A percentile compares a stretch with the other conserved stretches of the same genome.
Conservation (phyloP, 257 asterid species). For the Plantago ovata region DNA sequence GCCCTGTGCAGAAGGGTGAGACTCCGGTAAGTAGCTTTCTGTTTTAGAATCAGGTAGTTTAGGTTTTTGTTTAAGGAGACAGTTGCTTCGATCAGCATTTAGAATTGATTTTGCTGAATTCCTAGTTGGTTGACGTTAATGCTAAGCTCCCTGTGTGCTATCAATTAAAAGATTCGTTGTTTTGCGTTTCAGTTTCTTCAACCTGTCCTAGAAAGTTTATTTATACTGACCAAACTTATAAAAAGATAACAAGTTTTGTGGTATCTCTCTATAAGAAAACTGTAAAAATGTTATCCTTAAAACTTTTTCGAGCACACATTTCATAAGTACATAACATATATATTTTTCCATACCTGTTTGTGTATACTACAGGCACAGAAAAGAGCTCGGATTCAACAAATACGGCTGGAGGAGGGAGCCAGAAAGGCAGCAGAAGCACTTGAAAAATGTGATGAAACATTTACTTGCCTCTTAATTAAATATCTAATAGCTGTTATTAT, state of each 20-base stretch:
- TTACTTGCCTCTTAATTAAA: neutral
- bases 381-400: conserved; percentile 79
- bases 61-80: no score
- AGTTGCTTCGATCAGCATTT: no score
- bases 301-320: neutral
- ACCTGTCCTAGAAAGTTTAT: no score
- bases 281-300: no score
- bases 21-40: conserved; percentile 64
- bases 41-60: neutral
- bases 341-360: conserved; percentile 5
- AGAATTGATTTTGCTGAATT: no score
- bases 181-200: no score
- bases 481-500: neutral
- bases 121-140: no score
- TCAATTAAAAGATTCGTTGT: no score
- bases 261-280: no score
- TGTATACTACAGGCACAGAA: conserved; percentile 53
- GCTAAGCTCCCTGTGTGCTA: no score
- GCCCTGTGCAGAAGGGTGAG: conserved; percentile 81
- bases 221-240: no score
- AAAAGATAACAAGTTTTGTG: no score
- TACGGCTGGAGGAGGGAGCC: conserved; percentile 90
- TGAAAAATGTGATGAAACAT: conserved; percentile 59
- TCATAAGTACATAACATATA: neutral
- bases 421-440: conserved; percentile 92